Evolutionary conservation across 2,329 filamentous ascomycete species (phyloP).

Genomic region (Myotisia sp.): DNA sequence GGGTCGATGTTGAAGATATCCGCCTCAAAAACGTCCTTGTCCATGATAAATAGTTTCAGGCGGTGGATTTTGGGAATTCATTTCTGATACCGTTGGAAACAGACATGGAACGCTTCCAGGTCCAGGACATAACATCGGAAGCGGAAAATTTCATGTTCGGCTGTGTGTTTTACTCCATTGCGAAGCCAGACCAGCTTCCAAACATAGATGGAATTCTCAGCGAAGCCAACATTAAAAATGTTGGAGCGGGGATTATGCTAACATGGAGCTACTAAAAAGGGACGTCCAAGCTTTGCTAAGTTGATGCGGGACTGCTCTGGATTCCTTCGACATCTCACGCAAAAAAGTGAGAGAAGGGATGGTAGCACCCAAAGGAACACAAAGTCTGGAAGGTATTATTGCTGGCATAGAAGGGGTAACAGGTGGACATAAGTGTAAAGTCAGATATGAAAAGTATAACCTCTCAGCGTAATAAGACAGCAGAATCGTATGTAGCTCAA

Average conservation of each 20-base stretch:
- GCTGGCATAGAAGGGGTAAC: no score
- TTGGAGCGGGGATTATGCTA: slow-evolving; percentile 6
- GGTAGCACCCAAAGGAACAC: no score
- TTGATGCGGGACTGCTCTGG: no score
- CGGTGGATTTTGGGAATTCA: slow-evolving; percentile 2
- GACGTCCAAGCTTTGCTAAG: slow-evolving; percentile 2
- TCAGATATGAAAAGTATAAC: no score
- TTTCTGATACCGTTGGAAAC: slow-evolving; percentile 5
- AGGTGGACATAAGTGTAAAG: no score
- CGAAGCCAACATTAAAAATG: slow-evolving; percentile 8
- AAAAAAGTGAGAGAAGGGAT: no score
- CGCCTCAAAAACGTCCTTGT: slow-evolving; percentile 5
- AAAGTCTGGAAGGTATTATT: no score
- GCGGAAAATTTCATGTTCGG: slow-evolving; percentile 3
- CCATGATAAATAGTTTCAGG: slow-evolving; percentile 2
- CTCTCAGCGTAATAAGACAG: no score
- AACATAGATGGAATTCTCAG: slow-evolving; percentile 5
- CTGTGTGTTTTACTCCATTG: slow-evolving; percentile 6
- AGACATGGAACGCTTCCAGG: slow-evolving; percentile 4
- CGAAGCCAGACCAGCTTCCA: slow-evolving; percentile 6
- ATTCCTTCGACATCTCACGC: no score
- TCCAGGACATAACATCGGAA: slow-evolving; percentile 2
- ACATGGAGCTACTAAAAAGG: slow-evolving; percentile 9
- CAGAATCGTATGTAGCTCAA: no score
- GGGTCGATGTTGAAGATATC: slow-evolving; percentile 4